Evolutionary conservation across 768 basidiomycete species (phyloP).

Genomic region (Leccinum subgranulosum): DNA sequence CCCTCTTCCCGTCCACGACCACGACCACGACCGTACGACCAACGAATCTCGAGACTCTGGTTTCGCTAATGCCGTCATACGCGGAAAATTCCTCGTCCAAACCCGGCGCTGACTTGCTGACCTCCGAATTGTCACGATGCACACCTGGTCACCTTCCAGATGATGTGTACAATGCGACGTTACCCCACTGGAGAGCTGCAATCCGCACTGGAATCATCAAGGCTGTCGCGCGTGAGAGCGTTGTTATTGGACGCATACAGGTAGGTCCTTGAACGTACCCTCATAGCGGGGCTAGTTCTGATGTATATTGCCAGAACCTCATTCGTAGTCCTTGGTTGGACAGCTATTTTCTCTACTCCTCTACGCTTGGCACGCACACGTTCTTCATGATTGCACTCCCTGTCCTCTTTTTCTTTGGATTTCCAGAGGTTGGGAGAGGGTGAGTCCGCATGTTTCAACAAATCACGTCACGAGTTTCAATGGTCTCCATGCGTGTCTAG

Average conservation of each 20-base stretch:
- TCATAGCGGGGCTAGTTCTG: neutral
- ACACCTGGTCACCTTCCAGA: slow-evolving; percentile 18
- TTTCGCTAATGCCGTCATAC: slow-evolving; percentile 1
- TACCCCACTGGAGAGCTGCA: slow-evolving; percentile 64
- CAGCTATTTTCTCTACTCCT: slow-evolving; percentile 80
- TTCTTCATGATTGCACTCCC: slow-evolving; percentile 94
- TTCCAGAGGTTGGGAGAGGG: slow-evolving; percentile 68
- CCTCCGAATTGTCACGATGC: neutral
- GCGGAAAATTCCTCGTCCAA: neutral
- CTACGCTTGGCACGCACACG: slow-evolving; percentile 78
- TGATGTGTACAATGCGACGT: slow-evolving; percentile 63
- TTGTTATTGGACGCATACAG: slow-evolving; percentile 65
- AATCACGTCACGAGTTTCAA: neutral
- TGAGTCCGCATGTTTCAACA: slow-evolving; percentile 35
- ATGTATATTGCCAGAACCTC: slow-evolving; percentile 34
- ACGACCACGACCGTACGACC: neutral
- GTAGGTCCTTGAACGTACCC: slow-evolving; percentile 33
- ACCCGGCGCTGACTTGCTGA: neutral
- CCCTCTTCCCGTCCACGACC: neutral
- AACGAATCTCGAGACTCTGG: neutral
- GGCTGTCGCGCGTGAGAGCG: slow-evolving; percentile 56
- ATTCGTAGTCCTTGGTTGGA: slow-evolving; percentile 70
- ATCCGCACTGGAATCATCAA: slow-evolving; percentile 53
- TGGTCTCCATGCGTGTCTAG: slow-evolving; percentile 44
- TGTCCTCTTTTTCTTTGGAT: slow-evolving; percentile 85